Base-by-base conservation (phyloP, 352 stramenopile genomes). In the Phytophthora aleatoria region DNA sequence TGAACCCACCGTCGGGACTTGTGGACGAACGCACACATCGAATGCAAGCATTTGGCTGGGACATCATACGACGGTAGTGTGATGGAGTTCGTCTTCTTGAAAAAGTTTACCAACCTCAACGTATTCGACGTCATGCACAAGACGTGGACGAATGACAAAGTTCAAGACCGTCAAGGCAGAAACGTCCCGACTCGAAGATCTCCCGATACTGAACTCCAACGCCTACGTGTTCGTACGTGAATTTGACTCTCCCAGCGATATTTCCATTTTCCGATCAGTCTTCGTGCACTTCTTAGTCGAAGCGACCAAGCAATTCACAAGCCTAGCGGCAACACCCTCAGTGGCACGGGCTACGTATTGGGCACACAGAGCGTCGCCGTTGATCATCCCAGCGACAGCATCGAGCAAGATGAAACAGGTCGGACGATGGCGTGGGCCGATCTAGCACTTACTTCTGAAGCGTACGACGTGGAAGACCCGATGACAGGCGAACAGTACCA, bases 211-310 rank as follows among this genome's bases (percentile, higher is more conserved):
- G 43, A 68, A 66, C 50, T 45, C 49, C 2, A 63, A 77, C 38
- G 63, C 67, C 16, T 69, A 61, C 50, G 63, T 79, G 9, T 58
- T 79, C 13, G 73, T 74, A 1, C 50, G 73, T 1, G 73, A 81
- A 15, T 67, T 81, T 3, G 38, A 65, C 24, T 75, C 61, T 24
- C 67, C 60, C 5, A 68, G 74, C 36, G 48, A 62, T 24, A 57
- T 44, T 12, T 47, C 50, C 12, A 56, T 64, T 20, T 81, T 81
- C 55, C 70, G 73, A 28, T 73, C 73, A 1, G 62, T 74, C 8
- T 76, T 73, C 36, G 27, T 76, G 36, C 67, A 64, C 28, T 82
- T 71, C 42, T 65, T 74, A 20, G 76, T 77, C 20, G 71, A 77
- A 47, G 36, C 53, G 3, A 38, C 54, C 26, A 51, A 20, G 31